Evolutionary conservation across 139 green algal genomes (phyloP).

Genomic region (Picochlorum sp.): DNA sequence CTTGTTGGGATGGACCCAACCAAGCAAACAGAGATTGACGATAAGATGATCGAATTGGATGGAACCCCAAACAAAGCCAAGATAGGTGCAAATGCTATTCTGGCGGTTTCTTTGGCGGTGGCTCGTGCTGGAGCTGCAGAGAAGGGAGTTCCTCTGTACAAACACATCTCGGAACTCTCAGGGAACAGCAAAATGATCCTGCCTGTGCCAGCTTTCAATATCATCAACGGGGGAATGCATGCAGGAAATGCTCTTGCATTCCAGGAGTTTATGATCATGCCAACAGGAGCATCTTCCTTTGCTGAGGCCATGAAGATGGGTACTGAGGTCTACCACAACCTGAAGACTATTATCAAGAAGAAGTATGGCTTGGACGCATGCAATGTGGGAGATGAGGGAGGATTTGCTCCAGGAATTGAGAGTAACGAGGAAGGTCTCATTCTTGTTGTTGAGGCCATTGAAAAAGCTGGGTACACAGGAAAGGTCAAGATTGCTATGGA

Average conservation of each 20-base stretch:
- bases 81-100: slow-evolving; percentile 97
- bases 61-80: slow-evolving; percentile 96
- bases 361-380: slow-evolving; percentile 97
- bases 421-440: slow-evolving; percentile 92
- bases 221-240: slow-evolving; percentile 98
- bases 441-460: slow-evolving; percentile 88
- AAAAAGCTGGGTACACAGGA: slow-evolving; percentile 69
- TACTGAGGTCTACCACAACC: slow-evolving; percentile 85
- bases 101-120: slow-evolving; percentile 94
- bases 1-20: slow-evolving; percentile 78
- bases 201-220: slow-evolving; percentile 97
- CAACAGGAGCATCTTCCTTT: slow-evolving; percentile 74
- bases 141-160: slow-evolving; percentile 93
- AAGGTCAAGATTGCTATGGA: slow-evolving; percentile 99
- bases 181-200: slow-evolving; percentile 93
- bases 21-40: slow-evolving; percentile 83
- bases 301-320: slow-evolving; percentile 86
- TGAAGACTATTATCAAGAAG: slow-evolving; percentile 96
- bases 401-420: slow-evolving; percentile 94
- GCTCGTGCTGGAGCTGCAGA: slow-evolving; percentile 84
- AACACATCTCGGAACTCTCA: slow-evolving; percentile 85
- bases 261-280: slow-evolving; percentile 99
- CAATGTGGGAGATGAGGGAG: slow-evolving; percentile 98
- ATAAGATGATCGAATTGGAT: slow-evolving; percentile 91
- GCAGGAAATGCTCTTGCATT: slow-evolving; percentile 92